A percentile compares a stretch with the other conserved stretches of the same genome.
These are phyloP conservation scores for Thermothelomyces thermophilus DNA, from an alignment of 2,329 filamentous ascomycete species.

Conservation along the genomic window DNA sequence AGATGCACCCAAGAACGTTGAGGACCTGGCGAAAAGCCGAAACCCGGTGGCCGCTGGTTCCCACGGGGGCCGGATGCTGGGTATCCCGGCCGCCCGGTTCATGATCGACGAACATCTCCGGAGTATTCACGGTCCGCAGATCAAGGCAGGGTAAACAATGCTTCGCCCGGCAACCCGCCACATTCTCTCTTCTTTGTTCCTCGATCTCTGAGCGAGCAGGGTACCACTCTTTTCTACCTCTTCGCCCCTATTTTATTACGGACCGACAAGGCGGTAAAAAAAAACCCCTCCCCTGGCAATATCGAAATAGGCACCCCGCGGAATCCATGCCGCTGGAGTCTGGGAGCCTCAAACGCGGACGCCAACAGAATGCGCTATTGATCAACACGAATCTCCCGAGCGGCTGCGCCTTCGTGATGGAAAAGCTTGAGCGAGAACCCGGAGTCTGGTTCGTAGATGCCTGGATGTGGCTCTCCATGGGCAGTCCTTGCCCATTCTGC, in stretches of 20 bases:
- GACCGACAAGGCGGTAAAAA: background rate
- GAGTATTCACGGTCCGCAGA: no score
- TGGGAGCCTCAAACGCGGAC: background rate
- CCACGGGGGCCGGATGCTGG: background rate
- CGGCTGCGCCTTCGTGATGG: background rate
- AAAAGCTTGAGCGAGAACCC: background rate
- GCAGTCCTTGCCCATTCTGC: no score
- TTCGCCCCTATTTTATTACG: background rate
- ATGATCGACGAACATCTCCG: constrained; percentile 3
- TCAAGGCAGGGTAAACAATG: background rate
- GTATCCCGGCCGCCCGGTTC: background rate
- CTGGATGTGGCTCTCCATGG: no score
- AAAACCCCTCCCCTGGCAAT: background rate
- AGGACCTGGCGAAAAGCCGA: constrained; percentile 8
- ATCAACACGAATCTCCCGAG: background rate
- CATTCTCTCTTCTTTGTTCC: background rate
- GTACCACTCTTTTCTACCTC: no score
- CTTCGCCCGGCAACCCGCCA: background rate
- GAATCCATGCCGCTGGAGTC: background rate
- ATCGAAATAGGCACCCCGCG: background rate
- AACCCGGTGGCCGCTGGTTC: background rate
- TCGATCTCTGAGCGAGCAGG: no score
- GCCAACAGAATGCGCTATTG: background rate
- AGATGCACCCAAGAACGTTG: constrained; percentile 12
- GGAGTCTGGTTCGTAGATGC: no score